These are phyloP conservation scores for Singerocomus inundabilis DNA, from an alignment of 1,284 basidiomycete genomes.

Conservation along the genomic window DNA sequence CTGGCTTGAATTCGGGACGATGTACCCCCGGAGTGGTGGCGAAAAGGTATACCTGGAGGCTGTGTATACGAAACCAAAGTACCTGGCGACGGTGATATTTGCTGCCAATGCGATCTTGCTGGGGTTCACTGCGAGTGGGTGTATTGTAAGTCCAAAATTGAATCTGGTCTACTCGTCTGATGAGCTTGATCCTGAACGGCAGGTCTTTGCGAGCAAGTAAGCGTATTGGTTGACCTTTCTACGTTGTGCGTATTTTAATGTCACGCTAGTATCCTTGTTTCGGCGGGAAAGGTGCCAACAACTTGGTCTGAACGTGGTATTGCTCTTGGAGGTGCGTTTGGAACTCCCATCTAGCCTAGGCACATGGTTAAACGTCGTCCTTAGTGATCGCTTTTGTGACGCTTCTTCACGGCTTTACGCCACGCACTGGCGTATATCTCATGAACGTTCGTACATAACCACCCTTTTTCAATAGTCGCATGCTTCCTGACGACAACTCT, in stretches of 20 bases:
- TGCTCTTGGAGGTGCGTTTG: slow-evolving; percentile 47
- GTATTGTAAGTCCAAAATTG: slow-evolving; percentile 43
- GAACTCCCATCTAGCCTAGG: not conserved
- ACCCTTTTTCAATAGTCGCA: not conserved
- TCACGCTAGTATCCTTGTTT: slow-evolving; percentile 45
- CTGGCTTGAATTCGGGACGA: slow-evolving; percentile 57
- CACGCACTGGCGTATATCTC: slow-evolving; percentile 43
- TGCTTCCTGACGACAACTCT: not conserved
- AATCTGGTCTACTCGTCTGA: not conserved
- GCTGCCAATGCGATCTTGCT: slow-evolving; percentile 49
- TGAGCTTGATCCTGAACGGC: not conserved
- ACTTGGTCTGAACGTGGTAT: slow-evolving; percentile 57
- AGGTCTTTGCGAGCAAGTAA: slow-evolving; percentile 43
- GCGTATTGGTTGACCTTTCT: not conserved
- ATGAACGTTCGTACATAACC: slow-evolving; percentile 44
- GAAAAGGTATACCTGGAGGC: slow-evolving; percentile 58
- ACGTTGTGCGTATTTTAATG: not conserved
- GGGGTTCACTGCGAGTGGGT: slow-evolving; percentile 54
- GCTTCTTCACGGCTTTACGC: slow-evolving; percentile 46
- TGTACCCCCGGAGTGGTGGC: slow-evolving; percentile 54
- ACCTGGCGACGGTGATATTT: slow-evolving; percentile 48
- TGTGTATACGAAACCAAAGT: slow-evolving; percentile 45
- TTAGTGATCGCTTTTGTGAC: slow-evolving; percentile 45
- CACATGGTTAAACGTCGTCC: not conserved
- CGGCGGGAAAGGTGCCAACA: slow-evolving; percentile 40